These are phyloP conservation scores for Phylloporus rhodoxanthus DNA, from an alignment of 768 basidiomycete genomes.

Conservation along the genomic window DNA sequence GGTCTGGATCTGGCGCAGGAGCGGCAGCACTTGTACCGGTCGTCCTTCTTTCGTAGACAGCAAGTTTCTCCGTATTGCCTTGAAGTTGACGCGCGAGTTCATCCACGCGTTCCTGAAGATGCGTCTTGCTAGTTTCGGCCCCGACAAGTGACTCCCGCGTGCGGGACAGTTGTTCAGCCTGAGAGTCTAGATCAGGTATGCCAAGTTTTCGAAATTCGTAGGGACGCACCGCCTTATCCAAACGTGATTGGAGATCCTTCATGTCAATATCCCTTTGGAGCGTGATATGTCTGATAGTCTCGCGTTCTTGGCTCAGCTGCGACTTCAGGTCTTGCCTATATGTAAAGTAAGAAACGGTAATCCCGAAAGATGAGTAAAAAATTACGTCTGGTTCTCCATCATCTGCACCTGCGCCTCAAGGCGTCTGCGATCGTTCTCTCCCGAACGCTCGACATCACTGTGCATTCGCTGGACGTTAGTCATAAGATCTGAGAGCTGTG, in stretches of 20 bases:
- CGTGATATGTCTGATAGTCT: constrained; percentile 62
- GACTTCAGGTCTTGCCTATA: constrained; percentile 65
- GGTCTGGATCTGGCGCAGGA: constrained; percentile 37
- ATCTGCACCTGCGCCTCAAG: constrained; percentile 76
- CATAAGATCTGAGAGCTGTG: constrained; percentile 83
- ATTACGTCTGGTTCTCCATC: constrained; percentile 74
- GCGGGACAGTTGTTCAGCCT: constrained; percentile 62
- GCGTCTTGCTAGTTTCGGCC: constrained; percentile 73
- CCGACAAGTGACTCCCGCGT: constrained; percentile 64
- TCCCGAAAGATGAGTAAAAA: constrained; percentile 2
- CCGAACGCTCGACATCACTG: constrained; percentile 76
- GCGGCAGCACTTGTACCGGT: constrained; percentile 27
- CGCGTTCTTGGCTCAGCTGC: constrained; percentile 70
- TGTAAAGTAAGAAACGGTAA: neutral
- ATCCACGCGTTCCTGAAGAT: constrained; percentile 61
- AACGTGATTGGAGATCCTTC: constrained; percentile 64
- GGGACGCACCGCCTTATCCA: constrained; percentile 63
- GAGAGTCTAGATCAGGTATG: constrained; percentile 9
- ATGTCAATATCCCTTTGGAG: constrained; percentile 77
- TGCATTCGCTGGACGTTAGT: constrained; percentile 88
- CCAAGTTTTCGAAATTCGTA: neutral
- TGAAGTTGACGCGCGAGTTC: constrained; percentile 52
- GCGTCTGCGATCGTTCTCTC: constrained; percentile 75
- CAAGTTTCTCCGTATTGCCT: constrained; percentile 77
- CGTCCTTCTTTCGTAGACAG: constrained; percentile 75